Conservation (phyloP, 805 yeast genomes). For the Sugiyamaella lignohabitans region DNA sequence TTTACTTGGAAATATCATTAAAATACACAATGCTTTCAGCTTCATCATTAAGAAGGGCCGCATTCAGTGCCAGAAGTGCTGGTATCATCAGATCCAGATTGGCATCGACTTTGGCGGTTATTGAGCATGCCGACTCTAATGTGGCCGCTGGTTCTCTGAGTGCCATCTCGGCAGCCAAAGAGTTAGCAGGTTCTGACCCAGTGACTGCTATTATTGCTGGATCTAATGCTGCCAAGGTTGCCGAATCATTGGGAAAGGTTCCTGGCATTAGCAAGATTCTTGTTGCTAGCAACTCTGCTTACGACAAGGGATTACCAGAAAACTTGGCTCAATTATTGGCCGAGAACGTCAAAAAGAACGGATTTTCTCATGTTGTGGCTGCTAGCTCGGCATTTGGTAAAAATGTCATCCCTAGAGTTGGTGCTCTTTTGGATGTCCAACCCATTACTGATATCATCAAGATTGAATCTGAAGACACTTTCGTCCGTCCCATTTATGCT, state of each 20-base stretch:
- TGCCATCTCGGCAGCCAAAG: slow-evolving; percentile 68
- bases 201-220: slow-evolving; percentile 77
- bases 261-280: slow-evolving; percentile 50
- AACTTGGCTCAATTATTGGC: slow-evolving; percentile 62
- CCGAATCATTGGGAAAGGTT: slow-evolving; percentile 48
- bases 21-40: neutral
- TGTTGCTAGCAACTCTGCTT: slow-evolving; percentile 51
- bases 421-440: slow-evolving; percentile 78
- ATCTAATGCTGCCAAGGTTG: slow-evolving; percentile 43
- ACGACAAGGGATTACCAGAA: slow-evolving; percentile 70
- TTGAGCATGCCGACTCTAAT: slow-evolving; percentile 53
- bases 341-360: slow-evolving; percentile 38
- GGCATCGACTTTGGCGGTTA: slow-evolving; percentile 58
- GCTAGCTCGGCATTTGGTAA: slow-evolving; percentile 87
- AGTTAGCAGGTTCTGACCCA: slow-evolving; percentile 57
- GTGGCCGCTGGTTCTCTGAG: slow-evolving; percentile 65
- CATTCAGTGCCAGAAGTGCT: too few species aligned
- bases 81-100: slow-evolving; percentile 6
- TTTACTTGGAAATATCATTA: too few species aligned
- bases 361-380: slow-evolving; percentile 64
- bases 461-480: slow-evolving; percentile 61
- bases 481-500: slow-evolving; percentile 91
- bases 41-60: neutral
- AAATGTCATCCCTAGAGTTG: slow-evolving; percentile 77
- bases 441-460: slow-evolving; percentile 78